Percentiles rank a stretch among this genome's conserved stretches.
These are phyloP conservation scores for Oenanthe javanica DNA, from an alignment of 140 eudicot species.

Conservation along the genomic window DNA sequence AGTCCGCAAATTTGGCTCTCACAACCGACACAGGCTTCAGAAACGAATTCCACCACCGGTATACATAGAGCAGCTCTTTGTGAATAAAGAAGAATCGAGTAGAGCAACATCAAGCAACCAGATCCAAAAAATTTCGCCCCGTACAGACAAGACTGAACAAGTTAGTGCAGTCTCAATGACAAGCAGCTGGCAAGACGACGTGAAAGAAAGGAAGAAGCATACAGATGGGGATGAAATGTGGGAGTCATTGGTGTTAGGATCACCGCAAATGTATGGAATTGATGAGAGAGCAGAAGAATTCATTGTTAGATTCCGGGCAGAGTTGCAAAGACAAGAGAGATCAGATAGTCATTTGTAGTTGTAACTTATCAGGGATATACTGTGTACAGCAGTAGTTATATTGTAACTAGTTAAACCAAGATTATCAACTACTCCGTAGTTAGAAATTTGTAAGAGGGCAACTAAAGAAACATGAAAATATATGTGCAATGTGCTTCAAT, in stretches of 20 bases:
- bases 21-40: slow-evolving; percentile 13
- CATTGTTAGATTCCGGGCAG: slow-evolving; percentile 57
- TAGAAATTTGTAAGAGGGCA: no score
- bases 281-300: slow-evolving; percentile 74
- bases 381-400: background rate
- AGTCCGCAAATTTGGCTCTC: background rate
- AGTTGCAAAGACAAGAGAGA: slow-evolving; percentile 45
- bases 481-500: background rate
- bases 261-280: slow-evolving; percentile 55
- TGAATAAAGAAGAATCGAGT: slow-evolving; percentile 15
- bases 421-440: background rate
- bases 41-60: slow-evolving; percentile 31
- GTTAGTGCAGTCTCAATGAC: slow-evolving; percentile 17
- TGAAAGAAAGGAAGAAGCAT: background rate
- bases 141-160: background rate
- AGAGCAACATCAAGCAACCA: slow-evolving; percentile 4
- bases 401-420: background rate
- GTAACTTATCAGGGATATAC: background rate
- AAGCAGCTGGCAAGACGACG: slow-evolving; percentile 9
- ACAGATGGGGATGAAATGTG: slow-evolving; percentile 59
- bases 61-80: slow-evolving; percentile 43
- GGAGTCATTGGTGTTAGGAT: slow-evolving; percentile 56
- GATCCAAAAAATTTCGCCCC: slow-evolving; percentile 1
- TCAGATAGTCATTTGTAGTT: slow-evolving; percentile 36
- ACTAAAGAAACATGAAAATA: background rate